Percentiles rank a stretch among this genome's conserved stretches.
Evolutionary conservation across 768 basidiomycete species (phyloP).

Genomic region (Imleria badia): DNA sequence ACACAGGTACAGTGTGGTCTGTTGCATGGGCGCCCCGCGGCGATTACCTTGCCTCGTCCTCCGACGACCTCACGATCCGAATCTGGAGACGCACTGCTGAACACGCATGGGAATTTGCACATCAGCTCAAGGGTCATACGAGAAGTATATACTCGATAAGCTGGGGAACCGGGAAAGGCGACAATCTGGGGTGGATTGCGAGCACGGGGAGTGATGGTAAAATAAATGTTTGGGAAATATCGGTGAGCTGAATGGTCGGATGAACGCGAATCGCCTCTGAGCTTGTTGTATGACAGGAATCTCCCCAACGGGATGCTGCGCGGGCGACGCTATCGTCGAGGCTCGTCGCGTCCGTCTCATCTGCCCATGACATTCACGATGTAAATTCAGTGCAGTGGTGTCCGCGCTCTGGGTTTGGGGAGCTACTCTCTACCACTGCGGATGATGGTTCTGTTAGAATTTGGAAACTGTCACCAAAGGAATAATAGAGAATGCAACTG

Average conservation of each 20-base stretch:
- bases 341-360: conserved; percentile 55
- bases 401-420: conserved; percentile 57
- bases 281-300: conserved; percentile 14
- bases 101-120: conserved; percentile 62
- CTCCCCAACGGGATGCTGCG: conserved; percentile 4
- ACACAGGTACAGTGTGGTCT: conserved; percentile 90
- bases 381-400: conserved; percentile 88
- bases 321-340: conserved; percentile 33
- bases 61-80: conserved; percentile 80
- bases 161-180: conserved; percentile 54
- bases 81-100: conserved; percentile 76
- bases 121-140: conserved; percentile 62
- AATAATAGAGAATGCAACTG: too few relatives aligned
- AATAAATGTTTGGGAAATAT: conserved; percentile 79
- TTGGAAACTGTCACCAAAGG: conserved; percentile 53
- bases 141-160: conserved; percentile 79
- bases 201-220: conserved; percentile 84
- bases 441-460: conserved; percentile 83
- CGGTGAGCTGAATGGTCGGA: conserved; percentile 37
- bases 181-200: conserved; percentile 75
- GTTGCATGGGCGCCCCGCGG: conserved; percentile 79
- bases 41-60: conserved; percentile 80
- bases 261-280: not conserved
- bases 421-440: conserved; percentile 76
- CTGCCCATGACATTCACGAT: conserved; percentile 82